phyloP scores from a whole-genome alignment of 2,329 filamentous ascomycete genomes.

The Monosporascus ibericus region DNA sequence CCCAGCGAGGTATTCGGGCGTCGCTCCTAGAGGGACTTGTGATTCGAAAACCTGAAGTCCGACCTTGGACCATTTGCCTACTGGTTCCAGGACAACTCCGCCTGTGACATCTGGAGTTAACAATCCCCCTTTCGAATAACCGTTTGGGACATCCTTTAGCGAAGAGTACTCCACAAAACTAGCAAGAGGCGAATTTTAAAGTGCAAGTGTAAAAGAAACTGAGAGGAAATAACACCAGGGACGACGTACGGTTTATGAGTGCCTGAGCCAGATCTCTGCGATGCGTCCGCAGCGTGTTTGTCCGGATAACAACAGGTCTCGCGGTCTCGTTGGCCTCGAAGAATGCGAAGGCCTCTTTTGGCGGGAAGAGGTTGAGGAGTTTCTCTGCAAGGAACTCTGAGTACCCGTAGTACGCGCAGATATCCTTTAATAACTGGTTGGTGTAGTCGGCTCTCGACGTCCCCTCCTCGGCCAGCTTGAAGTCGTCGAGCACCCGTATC shows the following conservation, averaged over 20 bases:
- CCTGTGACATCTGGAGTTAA: slow-evolving; percentile 63
- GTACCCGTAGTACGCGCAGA: slow-evolving; percentile 96
- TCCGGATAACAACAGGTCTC: slow-evolving; percentile 89
- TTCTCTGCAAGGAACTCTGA: slow-evolving; percentile 93
- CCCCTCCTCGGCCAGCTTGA: slow-evolving; percentile 74
- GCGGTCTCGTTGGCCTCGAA: slow-evolving; percentile 98
- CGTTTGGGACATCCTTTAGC: no score
- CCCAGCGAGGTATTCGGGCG: slow-evolving; percentile 92
- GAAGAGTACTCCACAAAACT: no score
- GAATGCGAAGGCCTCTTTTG: slow-evolving; percentile 92
- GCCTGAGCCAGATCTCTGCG: slow-evolving; percentile 80
- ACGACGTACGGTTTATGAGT: slow-evolving; percentile 23
- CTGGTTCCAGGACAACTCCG: slow-evolving; percentile 90
- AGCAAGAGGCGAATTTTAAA: no score
- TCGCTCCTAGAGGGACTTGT: slow-evolving; percentile 78
- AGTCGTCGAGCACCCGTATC: slow-evolving; percentile 84
- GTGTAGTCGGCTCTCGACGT: slow-evolving; percentile 86
- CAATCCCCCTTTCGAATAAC: not conserved
- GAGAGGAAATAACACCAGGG: not conserved
- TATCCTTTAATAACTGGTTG: slow-evolving; percentile 78
- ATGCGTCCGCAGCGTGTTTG: slow-evolving; percentile 82
- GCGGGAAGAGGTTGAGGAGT: slow-evolving; percentile 85
- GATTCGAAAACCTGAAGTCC: slow-evolving; percentile 95
- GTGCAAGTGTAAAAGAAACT: no score
- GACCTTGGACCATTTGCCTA: slow-evolving; percentile 98